Evolutionary conservation across 163 green algal genomes (phyloP).

Genomic region (Scenedesmus sp.): DNA sequence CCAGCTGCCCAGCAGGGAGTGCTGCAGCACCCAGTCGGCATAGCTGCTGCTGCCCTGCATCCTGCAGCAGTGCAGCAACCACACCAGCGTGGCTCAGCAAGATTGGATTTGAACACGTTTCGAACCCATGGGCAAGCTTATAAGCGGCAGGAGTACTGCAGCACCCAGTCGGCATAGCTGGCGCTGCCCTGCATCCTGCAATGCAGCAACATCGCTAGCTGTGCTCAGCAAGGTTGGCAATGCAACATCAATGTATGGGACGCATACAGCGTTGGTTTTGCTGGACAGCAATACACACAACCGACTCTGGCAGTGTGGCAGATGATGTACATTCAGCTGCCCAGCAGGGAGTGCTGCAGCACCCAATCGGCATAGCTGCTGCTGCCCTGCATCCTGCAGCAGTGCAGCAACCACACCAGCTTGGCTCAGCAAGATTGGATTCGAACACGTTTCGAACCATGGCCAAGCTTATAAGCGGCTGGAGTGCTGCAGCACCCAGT

Average conservation of each 20-base stretch:
- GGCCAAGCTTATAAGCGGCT: neutral
- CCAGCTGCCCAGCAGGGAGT: conserved; percentile 9
- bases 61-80: neutral
- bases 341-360: conserved; percentile 23
- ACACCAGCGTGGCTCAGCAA: neutral
- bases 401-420: neutral
- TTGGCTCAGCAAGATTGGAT: neutral
- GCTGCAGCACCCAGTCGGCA: conserved; percentile 22
- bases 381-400: conserved; percentile 15
- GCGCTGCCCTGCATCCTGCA: conserved; percentile 8
- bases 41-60: conserved; percentile 22
- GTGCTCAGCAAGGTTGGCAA: no score
- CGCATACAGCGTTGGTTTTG: no score
- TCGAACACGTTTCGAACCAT: no score
- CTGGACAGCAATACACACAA: no score
- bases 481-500: neutral
- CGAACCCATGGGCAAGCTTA: neutral
- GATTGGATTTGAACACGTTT: no score
- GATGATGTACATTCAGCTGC: neutral
- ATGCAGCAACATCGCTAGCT: neutral
- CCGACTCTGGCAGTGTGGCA: no score
- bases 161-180: neutral
- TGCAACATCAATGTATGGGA: no score
- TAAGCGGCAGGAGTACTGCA: neutral
- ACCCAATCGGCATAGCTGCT: neutral